Conservation (phyloP, 1,139 yeast species). For the Debaryomyces sp. region DNA sequence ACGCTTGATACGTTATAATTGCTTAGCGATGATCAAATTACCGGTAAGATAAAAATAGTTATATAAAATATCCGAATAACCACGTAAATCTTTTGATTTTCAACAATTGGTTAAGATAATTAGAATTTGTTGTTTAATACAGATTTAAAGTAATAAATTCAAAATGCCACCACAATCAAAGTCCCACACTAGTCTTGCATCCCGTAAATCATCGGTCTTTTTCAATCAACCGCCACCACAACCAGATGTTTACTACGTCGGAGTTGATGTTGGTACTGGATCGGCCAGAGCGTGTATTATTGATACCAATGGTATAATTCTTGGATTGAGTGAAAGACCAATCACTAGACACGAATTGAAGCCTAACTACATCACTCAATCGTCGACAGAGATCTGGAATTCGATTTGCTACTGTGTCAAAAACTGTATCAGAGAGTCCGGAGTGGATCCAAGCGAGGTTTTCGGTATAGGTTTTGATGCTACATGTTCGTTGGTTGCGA, state of each 20-base stretch:
- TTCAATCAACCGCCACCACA: conserved; percentile 44
- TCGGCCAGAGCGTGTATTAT: conserved; percentile 94
- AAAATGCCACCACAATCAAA: conserved; percentile 19
- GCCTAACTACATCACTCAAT: conserved; percentile 76
- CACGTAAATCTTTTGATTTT: neutral
- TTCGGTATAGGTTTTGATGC: conserved; percentile 96
- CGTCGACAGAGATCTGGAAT: conserved; percentile 92
- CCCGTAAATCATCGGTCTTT: conserved; percentile 43
- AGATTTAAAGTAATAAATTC: neutral
- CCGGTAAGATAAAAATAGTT: neutral
- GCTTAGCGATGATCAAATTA: conserved; percentile 8
- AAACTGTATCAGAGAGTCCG: conserved; percentile 70
- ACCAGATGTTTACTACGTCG: conserved; percentile 69
- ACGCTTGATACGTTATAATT: neutral
- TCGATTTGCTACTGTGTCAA: conserved; percentile 83
- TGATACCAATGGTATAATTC: conserved; percentile 78
- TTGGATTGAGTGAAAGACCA: conserved; percentile 79
- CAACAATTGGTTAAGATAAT: neutral
- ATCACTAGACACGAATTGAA: conserved; percentile 76
- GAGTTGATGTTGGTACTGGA: conserved; percentile 98
- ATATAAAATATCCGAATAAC: neutral
- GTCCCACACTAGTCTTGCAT: conserved; percentile 44
- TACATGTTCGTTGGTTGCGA: conserved; percentile 89
- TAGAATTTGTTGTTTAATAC: neutral
- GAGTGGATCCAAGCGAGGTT: conserved; percentile 65